Base-by-base conservation (phyloP, 2,329 filamentous ascomycete species). In the Aspergillus sojae region DNA sequence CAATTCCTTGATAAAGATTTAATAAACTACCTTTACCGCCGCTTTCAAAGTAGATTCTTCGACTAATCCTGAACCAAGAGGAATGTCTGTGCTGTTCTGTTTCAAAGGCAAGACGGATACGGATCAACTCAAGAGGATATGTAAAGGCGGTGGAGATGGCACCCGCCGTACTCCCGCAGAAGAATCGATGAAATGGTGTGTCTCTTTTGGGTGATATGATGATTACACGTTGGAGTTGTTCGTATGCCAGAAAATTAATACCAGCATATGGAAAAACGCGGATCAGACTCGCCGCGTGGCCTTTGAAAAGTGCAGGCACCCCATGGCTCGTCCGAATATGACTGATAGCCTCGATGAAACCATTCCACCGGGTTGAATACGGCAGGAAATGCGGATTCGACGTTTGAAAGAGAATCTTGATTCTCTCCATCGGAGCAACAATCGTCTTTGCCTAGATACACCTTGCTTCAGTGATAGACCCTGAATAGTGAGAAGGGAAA, bases 371-470 rank as follows among this genome's bases (percentile, higher is more conserved):
- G 46, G 93, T 91, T 1, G 92, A 88, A 76, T 98, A 98, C 80
- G 96, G 97, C 60, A 91, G 86, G 76, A 97, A 99, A 70, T 94
- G 90, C 3, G 95, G 95, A 73, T 95, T 97, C 74, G 91, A 93
- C 58, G 95, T 91, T 78, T 99, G 95, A 81, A 99, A 98, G 62
- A 99, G 90, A 74, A 99, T 99, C 81, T 99, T 99, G 73, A 99
- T 95, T 69, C 95, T 90, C 80, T 99, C 95, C 67, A 99, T 91
- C 28, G 95, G 95, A 28, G 93, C 95, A 41, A 99, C 96, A 9
- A 96, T 84, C 0, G 94, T 97, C 84, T 99, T 99, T 65, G 91
- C 95, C 93, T 97, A 71, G 58, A 63, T 36, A 28, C 39, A n/a
- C 21, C 26, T 55, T 32, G 21, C 4, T 4, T 55, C 39, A 41